phyloP scores from a whole-genome alignment of 192 early-diverging fungal species.

The Geranomyces variabilis region DNA sequence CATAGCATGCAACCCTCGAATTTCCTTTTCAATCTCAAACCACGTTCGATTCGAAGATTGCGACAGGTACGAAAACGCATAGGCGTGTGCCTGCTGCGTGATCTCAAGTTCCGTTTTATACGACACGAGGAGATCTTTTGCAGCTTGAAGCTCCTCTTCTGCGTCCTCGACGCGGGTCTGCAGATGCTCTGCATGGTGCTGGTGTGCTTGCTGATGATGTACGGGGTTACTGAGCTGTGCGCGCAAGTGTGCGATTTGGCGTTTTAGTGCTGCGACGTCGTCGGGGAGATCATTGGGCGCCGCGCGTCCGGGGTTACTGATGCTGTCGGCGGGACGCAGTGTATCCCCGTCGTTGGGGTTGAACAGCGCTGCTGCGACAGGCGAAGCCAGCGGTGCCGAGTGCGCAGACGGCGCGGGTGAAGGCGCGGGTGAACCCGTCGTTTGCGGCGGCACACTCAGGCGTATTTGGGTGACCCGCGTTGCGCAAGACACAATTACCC shows the following conservation, averaged over 20 bases:
- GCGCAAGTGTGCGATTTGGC: neutral
- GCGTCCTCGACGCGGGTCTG: constrained; percentile 19
- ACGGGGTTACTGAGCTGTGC: constrained; percentile 37
- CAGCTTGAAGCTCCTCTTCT: constrained; percentile 43
- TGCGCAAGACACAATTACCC: neutral
- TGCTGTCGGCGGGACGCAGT: neutral
- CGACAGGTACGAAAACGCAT: constrained; percentile 46
- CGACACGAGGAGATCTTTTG: constrained; percentile 45
- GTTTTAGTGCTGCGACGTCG: constrained; percentile 9
- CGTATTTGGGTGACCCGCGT: neutral
- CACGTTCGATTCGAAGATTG: constrained; percentile 35
- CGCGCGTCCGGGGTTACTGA: neutral
- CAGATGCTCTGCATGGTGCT: constrained; percentile 18
- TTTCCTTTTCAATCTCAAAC: constrained; percentile 50
- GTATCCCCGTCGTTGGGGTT: neutral
- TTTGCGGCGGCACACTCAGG: neutral
- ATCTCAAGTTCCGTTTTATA: constrained; percentile 47
- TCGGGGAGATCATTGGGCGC: constrained; percentile 9
- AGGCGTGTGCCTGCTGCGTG: constrained; percentile 43
- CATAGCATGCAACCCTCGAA: constrained; percentile 43
- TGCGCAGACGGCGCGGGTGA: constrained; percentile 1
- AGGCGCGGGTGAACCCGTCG: neutral
- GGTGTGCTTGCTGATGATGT: constrained; percentile 48
- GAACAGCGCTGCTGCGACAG: neutral
- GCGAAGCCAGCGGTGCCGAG: neutral